Evolutionary conservation across 2,329 filamentous ascomycete genomes (phyloP), one percentile per base, ranked within the genome.

Genomic region (Botryosphaeria dothidea): DNA sequence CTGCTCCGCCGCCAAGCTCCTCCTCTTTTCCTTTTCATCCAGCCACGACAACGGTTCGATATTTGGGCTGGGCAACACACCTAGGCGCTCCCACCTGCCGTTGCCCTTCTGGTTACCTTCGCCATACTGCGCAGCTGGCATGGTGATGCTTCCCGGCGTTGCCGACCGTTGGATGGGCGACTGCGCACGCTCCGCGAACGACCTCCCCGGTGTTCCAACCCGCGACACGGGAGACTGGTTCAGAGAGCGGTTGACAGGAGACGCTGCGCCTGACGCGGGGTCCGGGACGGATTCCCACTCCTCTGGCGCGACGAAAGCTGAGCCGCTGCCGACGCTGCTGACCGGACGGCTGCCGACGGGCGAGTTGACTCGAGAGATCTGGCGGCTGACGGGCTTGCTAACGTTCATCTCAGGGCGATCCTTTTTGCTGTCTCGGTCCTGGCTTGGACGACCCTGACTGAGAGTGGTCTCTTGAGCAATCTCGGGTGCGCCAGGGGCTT

Each of bases 41-140:
- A 54, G 27, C 61, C 61, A 64, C 9, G 49, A 54, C 27, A 64
- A 27, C 23, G 61, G 61, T 8, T 64, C 61, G 49, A 64, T 64
- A 19, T 45, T 64, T 13, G 61, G 61, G 17, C 61, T 64, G 17
- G 61, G 61, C 48, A 64, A 9, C 1, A 64, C 61, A 13, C 61
- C 61, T 8, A 64, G 49, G 25, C 61, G 61, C 15, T 64, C 61
- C 56, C 56, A 60, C 19, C 27, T 60, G n/a, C 23, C 23, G 4
- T 43, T 57, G 27, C 19, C 21, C 19, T 60, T 60, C 56, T 60
- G 56, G 19, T 41, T 60, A 2, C 23, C 25, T 11, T 31, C 36
- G 27, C 25, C 25, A 19, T 46, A 46, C 38, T 46, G 56, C 4
- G 38, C n/a, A 9, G 56, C 34, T 2, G 56, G 56, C 38, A 60